These are phyloP conservation scores for Oemleria cerasiformis DNA, from an alignment of 306 rosid species.

Conservation along the genomic window DNA sequence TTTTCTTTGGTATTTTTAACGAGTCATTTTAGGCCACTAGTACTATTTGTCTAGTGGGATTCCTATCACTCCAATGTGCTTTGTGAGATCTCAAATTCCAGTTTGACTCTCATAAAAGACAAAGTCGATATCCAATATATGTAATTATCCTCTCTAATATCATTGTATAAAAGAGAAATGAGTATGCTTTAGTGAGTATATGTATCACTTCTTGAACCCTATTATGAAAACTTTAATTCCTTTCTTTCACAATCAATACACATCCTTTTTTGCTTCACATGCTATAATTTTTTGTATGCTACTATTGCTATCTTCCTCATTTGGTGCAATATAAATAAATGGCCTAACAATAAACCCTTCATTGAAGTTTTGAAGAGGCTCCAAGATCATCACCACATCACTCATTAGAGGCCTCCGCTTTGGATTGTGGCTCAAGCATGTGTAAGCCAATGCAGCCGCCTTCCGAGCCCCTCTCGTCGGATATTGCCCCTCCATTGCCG, in stretches of 20 bases:
- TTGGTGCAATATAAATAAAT: slow-evolving; percentile 71
- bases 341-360: slow-evolving; percentile 45
- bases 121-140: too few species aligned
- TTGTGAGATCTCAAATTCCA: too few species aligned
- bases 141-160: too few species aligned
- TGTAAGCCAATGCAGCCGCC: slow-evolving; percentile 59
- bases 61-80: too few species aligned
- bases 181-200: too few species aligned
- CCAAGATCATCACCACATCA: slow-evolving; percentile 55
- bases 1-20: not conserved
- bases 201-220: too few species aligned
- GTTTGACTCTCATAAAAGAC: too few species aligned
- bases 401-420: slow-evolving; percentile 57
- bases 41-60: too few species aligned
- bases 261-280: not conserved
- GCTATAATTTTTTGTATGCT: slow-evolving; percentile 6
- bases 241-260: not conserved
- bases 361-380: slow-evolving; percentile 54
- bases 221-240: not conserved
- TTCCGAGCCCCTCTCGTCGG: slow-evolving; percentile 53
- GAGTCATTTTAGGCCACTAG: not conserved
- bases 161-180: too few species aligned
- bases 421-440: slow-evolving; percentile 64
- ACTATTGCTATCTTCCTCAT: slow-evolving; percentile 22
- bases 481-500: slow-evolving; percentile 57